Conservation (phyloP, 2,329 filamentous ascomycete species). For the Aspergillus fijiensis region DNA sequence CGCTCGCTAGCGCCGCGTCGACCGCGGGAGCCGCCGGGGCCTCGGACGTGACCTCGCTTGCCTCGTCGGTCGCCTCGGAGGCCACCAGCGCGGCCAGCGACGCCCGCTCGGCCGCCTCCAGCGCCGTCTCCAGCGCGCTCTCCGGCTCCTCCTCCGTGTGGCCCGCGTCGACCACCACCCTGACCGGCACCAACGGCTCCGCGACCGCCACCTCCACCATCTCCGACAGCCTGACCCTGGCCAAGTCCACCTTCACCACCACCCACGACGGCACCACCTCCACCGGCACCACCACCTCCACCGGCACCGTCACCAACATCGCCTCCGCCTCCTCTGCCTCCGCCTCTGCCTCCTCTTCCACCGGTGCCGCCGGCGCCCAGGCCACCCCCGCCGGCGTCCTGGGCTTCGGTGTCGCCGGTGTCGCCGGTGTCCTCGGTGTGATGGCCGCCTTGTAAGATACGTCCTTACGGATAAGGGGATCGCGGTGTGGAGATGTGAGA, state of each 20-base stretch:
- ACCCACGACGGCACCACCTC: not conserved
- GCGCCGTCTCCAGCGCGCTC: not conserved
- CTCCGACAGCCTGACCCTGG: not conserved
- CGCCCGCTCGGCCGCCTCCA: not conserved
- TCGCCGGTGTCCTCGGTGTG: constrained; percentile 31
- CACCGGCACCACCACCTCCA: not conserved
- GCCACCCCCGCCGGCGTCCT: constrained; percentile 13
- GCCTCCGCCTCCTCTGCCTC: constrained; percentile 12
- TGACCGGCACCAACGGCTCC: not conserved
- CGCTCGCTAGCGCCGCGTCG: not conserved
- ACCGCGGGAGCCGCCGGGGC: not conserved
- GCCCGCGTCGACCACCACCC: not conserved
- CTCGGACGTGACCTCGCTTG: not conserved
- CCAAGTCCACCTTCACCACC: not conserved
- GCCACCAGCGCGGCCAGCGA: not conserved
- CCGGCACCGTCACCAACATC: constrained; percentile 9
- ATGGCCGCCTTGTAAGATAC: constrained; percentile 30
- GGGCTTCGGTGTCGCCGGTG: constrained; percentile 20
- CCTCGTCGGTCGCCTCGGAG: not conserved
- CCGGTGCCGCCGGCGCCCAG: constrained; percentile 22
- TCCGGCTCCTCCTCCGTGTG: not conserved
- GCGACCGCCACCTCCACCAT: not conserved
- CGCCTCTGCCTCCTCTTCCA: constrained; percentile 13
- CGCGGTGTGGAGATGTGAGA: not conserved
- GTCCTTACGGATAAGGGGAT: too few species aligned